phyloP scores from a whole-genome alignment of 2,329 filamentous ascomycete genomes.

The Arthroderma sp. region DNA sequence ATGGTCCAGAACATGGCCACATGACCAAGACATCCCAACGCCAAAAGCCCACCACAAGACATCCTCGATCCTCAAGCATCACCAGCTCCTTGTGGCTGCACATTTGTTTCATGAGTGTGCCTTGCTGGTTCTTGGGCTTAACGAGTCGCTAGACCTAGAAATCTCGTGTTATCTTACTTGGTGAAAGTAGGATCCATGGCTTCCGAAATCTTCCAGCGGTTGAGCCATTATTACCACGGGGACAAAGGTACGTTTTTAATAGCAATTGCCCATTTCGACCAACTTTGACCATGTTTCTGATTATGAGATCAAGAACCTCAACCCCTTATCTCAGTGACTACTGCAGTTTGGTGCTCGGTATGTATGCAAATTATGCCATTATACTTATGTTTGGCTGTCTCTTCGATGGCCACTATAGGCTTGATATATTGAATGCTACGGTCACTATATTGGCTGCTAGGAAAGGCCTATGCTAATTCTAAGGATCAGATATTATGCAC shows the following conservation, averaged over 20 bases:
- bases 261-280: not conserved
- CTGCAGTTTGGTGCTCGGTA: constrained; percentile 13
- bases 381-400: too few species aligned
- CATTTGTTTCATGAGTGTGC: not conserved
- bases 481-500: constrained; percentile 60
- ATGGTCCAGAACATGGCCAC: not conserved
- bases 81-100: not conserved
- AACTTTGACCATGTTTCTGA: not conserved
- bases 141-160: not conserved
- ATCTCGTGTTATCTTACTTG: not conserved
- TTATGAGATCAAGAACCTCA: constrained; percentile 8
- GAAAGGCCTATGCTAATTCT: not conserved
- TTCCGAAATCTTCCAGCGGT: not conserved
- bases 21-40: not conserved
- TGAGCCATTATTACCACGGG: not conserved
- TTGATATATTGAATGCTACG: not conserved
- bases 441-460: not conserved
- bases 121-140: not conserved
- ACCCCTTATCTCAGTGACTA: constrained; percentile 11
- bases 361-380: not conserved
- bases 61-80: not conserved
- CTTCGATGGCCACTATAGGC: too few species aligned
- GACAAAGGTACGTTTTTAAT: not conserved
- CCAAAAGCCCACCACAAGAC: not conserved
- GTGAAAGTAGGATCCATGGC: constrained; percentile 1